A percentile compares a stretch with the other conserved stretches of the same genome.
These are phyloP conservation scores for Clarireedia paspali DNA, from an alignment of 2,329 filamentous ascomycete genomes.

Conservation along the genomic window DNA sequence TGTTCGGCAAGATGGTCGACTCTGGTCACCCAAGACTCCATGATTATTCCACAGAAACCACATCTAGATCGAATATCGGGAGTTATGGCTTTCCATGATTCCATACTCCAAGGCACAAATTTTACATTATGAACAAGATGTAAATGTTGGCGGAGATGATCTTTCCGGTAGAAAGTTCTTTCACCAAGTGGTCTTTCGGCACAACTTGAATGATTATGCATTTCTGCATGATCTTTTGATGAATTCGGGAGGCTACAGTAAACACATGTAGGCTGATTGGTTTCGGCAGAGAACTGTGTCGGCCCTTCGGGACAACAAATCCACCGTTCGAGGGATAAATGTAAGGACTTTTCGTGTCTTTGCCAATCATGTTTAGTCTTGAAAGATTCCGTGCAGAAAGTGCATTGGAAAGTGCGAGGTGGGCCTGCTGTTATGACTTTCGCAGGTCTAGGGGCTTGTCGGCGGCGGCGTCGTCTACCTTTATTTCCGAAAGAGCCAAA, in stretches of 20 bases:
- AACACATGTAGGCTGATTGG: conserved; percentile 48
- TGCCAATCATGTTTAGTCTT: conserved; percentile 64
- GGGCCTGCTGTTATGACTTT: conserved; percentile 38
- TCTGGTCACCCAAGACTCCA: conserved; percentile 54
- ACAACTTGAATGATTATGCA: conserved; percentile 55
- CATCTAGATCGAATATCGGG: conserved; percentile 56
- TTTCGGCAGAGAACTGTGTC: conserved; percentile 48
- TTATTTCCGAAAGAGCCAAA: conserved; percentile 26
- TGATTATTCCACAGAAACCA: conserved; percentile 56
- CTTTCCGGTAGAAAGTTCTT: conserved; percentile 59
- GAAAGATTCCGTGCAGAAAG: conserved; percentile 62
- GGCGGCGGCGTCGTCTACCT: conserved; percentile 25
- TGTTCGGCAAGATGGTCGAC: conserved; percentile 60
- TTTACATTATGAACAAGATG: conserved; percentile 54
- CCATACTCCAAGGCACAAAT: conserved; percentile 56
- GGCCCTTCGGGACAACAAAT: conserved; percentile 54
- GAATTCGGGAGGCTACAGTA: conserved; percentile 53
- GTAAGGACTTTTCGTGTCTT: conserved; percentile 61
- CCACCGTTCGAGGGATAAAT: conserved; percentile 58
- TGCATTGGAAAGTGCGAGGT: conserved; percentile 48
- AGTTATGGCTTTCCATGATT: conserved; percentile 51
- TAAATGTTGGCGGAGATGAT: conserved; percentile 59
- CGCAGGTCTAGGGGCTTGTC: conserved; percentile 31
- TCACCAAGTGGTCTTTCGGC: conserved; percentile 56
- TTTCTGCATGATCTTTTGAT: conserved; percentile 47